Conservation (phyloP, 2,329 filamentous ascomycete species). For the Penicillium digitatum region DNA sequence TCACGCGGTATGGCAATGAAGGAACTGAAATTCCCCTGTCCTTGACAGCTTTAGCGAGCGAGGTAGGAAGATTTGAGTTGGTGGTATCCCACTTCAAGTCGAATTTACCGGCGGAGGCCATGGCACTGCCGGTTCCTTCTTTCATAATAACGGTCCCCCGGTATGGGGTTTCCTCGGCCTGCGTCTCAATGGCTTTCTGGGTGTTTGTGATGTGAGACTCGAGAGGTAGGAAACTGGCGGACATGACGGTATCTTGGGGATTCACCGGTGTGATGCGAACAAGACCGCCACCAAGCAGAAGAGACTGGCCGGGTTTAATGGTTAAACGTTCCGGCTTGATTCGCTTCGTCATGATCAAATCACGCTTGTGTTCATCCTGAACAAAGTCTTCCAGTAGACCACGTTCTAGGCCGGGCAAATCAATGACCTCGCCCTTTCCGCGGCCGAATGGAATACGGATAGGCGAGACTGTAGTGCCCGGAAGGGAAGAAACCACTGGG, state of each 20-base stretch:
- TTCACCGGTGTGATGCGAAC: slow-evolving; percentile 78
- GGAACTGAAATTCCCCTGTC: slow-evolving; percentile 53
- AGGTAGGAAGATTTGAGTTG: slow-evolving; percentile 67
- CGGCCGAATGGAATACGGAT: slow-evolving; percentile 88
- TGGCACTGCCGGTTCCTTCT: slow-evolving; percentile 55
- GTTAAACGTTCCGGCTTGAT: slow-evolving; percentile 68
- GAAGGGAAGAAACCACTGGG: slow-evolving; percentile 78
- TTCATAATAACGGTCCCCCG: slow-evolving; percentile 62
- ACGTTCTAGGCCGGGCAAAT: slow-evolving; percentile 80
- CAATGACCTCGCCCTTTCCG: slow-evolving; percentile 84
- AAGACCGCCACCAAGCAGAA: slow-evolving; percentile 80
- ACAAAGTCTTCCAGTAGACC: slow-evolving; percentile 70
- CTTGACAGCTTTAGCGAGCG: slow-evolving; percentile 63
- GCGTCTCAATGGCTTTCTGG: slow-evolving; percentile 71
- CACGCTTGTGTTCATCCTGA: slow-evolving; percentile 58
- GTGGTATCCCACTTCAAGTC: slow-evolving; percentile 79
- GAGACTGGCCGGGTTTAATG: slow-evolving; percentile 71
- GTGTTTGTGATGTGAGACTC: slow-evolving; percentile 72
- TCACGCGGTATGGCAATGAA: slow-evolving; percentile 69
- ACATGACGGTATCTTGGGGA: slow-evolving; percentile 62
- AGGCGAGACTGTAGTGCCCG: slow-evolving; percentile 90
- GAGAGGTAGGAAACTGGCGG: slow-evolving; percentile 83
- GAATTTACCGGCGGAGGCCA: slow-evolving; percentile 70
- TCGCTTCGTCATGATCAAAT: slow-evolving; percentile 74
- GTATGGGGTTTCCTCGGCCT: slow-evolving; percentile 59